These are phyloP conservation scores for Psidium guajava DNA, from an alignment of 345 rosid species.

Conservation along the genomic window DNA sequence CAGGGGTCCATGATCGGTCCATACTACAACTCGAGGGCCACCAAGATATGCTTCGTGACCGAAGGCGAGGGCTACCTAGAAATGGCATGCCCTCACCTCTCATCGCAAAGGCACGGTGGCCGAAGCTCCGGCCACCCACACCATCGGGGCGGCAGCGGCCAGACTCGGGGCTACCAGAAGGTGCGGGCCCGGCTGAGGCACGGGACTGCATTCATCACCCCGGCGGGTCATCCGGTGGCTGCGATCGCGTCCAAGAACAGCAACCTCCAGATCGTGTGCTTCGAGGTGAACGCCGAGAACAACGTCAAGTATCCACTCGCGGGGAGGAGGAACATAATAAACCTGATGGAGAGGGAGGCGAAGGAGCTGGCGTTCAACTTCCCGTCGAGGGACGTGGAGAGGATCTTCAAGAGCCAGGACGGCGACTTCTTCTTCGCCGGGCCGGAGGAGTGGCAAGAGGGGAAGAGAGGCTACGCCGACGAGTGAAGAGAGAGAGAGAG, in stretches of 20 bases:
- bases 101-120: background rate
- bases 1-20: slow-evolving; percentile 31
- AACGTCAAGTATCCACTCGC: slow-evolving; percentile 29
- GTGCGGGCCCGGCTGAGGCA: slow-evolving; percentile 11
- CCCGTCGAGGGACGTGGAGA: slow-evolving; percentile 17
- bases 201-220: slow-evolving; percentile 15
- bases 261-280: slow-evolving; percentile 19
- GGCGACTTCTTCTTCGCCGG: slow-evolving; percentile 36
- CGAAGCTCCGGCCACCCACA: background rate
- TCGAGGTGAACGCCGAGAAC: slow-evolving; percentile 27
- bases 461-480: background rate
- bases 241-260: slow-evolving; percentile 11
- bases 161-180: slow-evolving; percentile 6
- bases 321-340: slow-evolving; percentile 18
- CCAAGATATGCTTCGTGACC: slow-evolving; percentile 11
- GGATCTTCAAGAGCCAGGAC: slow-evolving; percentile 23
- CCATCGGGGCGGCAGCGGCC: background rate
- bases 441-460: slow-evolving; percentile 7
- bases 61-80: slow-evolving; percentile 28
- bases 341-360: slow-evolving; percentile 24
- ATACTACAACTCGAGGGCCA: slow-evolving; percentile 30
- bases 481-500: background rate
- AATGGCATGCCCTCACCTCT: slow-evolving; percentile 36
- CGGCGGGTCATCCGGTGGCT: slow-evolving; percentile 34
- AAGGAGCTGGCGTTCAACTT: slow-evolving; percentile 30